Conservation (phyloP, 2,329 filamentous ascomycete species). For the Metarhizium robertsii region DNA sequence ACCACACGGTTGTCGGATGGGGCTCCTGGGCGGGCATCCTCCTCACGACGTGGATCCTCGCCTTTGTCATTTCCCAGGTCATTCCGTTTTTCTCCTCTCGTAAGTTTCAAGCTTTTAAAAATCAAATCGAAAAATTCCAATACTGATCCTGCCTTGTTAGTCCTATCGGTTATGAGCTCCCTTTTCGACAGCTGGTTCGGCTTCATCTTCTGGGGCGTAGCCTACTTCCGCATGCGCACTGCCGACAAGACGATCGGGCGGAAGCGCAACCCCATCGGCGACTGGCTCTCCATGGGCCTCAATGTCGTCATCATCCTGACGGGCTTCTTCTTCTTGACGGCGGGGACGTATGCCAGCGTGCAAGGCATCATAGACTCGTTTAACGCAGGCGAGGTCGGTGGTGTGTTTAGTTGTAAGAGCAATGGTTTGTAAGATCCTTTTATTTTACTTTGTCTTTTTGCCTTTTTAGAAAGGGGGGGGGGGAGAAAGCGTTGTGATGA, state of each 20-base stretch:
- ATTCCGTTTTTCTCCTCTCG: constrained; percentile 86
- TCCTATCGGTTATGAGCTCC: constrained; percentile 69
- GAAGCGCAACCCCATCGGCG: constrained; percentile 39
- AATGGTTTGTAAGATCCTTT: constrained; percentile 46
- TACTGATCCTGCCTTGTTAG: constrained; percentile 10
- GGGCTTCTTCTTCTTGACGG: constrained; percentile 72
- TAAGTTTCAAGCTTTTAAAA: constrained; percentile 21
- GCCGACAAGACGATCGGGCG: constrained; percentile 49
- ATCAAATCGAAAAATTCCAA: background rate
- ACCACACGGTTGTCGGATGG: constrained; percentile 79
- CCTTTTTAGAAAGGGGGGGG: background rate
- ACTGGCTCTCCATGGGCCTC: constrained; percentile 46
- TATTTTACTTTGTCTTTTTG: background rate
- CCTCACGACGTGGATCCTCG: constrained; percentile 63
- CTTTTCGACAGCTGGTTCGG: constrained; percentile 90
- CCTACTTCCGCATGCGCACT: constrained; percentile 66
- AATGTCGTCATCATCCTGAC: constrained; percentile 66
- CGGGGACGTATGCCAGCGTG: constrained; percentile 72
- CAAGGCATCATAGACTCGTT: constrained; percentile 70
- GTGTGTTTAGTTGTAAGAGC: constrained; percentile 63
- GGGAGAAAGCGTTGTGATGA: background rate
- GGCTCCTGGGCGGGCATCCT: constrained; percentile 67
- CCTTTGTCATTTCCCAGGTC: constrained; percentile 84
- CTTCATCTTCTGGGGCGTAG: constrained; percentile 89
- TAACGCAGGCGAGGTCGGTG: constrained; percentile 50